Percentiles rank a stretch among this genome's conserved stretches.
Evolutionary conservation across 192 early-diverging fungal species (phyloP).

Genomic region (Spinellus fusiger): DNA sequence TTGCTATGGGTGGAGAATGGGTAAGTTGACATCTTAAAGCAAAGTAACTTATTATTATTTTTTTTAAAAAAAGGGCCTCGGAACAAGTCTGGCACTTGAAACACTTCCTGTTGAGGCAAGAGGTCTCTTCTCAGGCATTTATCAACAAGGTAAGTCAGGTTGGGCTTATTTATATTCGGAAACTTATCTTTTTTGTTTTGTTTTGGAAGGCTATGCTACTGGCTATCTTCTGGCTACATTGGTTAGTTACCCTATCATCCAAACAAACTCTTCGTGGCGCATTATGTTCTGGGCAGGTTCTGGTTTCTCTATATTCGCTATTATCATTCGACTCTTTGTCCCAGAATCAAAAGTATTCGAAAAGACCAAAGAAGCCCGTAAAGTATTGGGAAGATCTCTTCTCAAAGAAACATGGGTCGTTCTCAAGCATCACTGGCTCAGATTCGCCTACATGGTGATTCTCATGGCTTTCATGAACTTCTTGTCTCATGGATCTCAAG

Average conservation of each 20-base stretch:
- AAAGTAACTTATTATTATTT: slow-evolving; percentile 1
- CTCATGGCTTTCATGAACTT: slow-evolving; percentile 68
- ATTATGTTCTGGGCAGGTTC: slow-evolving; percentile 65
- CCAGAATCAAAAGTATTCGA: slow-evolving; percentile 56
- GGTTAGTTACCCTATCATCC: slow-evolving; percentile 51
- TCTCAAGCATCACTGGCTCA: slow-evolving; percentile 47
- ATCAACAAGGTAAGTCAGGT: slow-evolving; percentile 56
- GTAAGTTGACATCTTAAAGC: slow-evolving; percentile 6
- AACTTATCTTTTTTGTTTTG: background rate
- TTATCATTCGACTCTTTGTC: slow-evolving; percentile 54
- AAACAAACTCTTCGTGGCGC: slow-evolving; percentile 51
- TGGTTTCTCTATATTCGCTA: slow-evolving; percentile 49
- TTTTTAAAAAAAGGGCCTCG: slow-evolving; percentile 58
- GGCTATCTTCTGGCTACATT: slow-evolving; percentile 63
- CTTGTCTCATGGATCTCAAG: slow-evolving; percentile 63
- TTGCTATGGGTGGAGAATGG: slow-evolving; percentile 53
- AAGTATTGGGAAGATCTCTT: slow-evolving; percentile 16
- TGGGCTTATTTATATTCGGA: too few species aligned
- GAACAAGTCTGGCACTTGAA: slow-evolving; percentile 69
- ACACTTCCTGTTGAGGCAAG: slow-evolving; percentile 56
- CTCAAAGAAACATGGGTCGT: slow-evolving; percentile 14
- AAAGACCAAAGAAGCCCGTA: slow-evolving; percentile 28
- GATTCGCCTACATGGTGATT: slow-evolving; percentile 44
- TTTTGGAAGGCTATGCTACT: slow-evolving; percentile 55
- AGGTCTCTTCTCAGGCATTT: slow-evolving; percentile 70